phyloP scores from a whole-genome alignment of 257 asterid genomes.

The Plantago elongata region DNA sequence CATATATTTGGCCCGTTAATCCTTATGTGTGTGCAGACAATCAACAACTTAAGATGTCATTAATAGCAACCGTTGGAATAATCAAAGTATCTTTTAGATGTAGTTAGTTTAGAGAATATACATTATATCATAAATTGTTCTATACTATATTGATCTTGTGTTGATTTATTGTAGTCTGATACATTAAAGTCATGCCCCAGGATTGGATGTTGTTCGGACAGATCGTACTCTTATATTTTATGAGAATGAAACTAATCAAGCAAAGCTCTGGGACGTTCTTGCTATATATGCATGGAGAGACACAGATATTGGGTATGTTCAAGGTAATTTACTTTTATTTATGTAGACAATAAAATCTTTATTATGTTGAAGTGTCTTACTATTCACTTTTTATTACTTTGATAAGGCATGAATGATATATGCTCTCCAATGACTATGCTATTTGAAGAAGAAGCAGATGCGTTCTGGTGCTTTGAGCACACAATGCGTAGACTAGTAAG shows the following conservation, averaged over 20 bases:
- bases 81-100: neutral
- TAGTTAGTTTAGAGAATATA: neutral
- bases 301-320: slow-evolving; percentile 93
- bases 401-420: slow-evolving; percentile 92
- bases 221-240: slow-evolving; percentile 76
- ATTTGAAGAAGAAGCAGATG: slow-evolving; percentile 90
- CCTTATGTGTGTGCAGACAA: neutral
- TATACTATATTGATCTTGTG: neutral
- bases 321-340: slow-evolving; percentile 53
- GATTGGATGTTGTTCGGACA: slow-evolving; percentile 90
- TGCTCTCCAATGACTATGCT: slow-evolving; percentile 95
- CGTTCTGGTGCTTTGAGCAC: slow-evolving; percentile 97
- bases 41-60: no score
- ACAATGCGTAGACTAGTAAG: slow-evolving; percentile 93
- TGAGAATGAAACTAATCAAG: slow-evolving; percentile 75
- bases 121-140: neutral
- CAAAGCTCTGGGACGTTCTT: slow-evolving; percentile 83
- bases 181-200: slow-evolving; percentile 35
- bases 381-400: slow-evolving; percentile 17
- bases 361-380: slow-evolving; percentile 19
- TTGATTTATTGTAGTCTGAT: slow-evolving; percentile 16
- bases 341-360: slow-evolving; percentile 15
- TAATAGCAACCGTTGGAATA: no score
- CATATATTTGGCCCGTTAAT: no score
- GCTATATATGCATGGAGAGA: slow-evolving; percentile 91